phyloP scores from a whole-genome alignment of 257 asterid genomes.

The Rhazya stricta region DNA sequence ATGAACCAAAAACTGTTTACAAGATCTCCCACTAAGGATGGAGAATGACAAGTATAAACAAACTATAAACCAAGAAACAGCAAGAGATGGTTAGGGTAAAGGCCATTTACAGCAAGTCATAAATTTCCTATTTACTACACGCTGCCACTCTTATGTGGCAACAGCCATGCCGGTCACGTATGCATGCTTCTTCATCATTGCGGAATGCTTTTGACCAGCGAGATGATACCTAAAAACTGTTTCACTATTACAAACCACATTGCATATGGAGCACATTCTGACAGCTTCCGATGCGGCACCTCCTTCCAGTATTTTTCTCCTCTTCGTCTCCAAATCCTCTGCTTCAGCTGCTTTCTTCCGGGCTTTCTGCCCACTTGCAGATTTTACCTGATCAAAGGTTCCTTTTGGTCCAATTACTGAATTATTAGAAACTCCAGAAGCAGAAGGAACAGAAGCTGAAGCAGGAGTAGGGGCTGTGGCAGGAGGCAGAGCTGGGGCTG shows the following conservation, averaged over 20 bases:
- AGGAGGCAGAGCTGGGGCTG: conserved; percentile 1
- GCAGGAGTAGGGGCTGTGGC: conserved; percentile 16
- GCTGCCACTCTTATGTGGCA: conserved; percentile 15
- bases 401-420: conserved; percentile 47
- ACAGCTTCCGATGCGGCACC: conserved; percentile 60
- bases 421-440: conserved; percentile 8
- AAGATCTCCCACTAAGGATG: conserved; percentile 1
- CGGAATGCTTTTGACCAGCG: conserved; percentile 65
- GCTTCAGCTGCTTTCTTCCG: conserved; percentile 36
- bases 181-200: conserved; percentile 43
- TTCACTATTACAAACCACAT: conserved; percentile 76
- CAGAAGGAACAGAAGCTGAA: conserved; percentile 6
- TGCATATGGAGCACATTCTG: conserved; percentile 48
- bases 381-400: conserved; percentile 33
- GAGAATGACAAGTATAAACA: neutral
- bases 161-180: conserved; percentile 26
- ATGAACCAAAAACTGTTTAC: neutral
- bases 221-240: conserved; percentile 52
- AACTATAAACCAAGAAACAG: neutral
- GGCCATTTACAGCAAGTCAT: neutral
- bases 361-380: conserved; percentile 25
- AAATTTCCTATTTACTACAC: conserved; percentile 12
- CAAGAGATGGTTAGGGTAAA: neutral
- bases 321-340: conserved; percentile 57
- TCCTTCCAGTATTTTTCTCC: conserved; percentile 50